Conservation (phyloP, 306 rosid species). For the Pachyrhizus erosus region DNA sequence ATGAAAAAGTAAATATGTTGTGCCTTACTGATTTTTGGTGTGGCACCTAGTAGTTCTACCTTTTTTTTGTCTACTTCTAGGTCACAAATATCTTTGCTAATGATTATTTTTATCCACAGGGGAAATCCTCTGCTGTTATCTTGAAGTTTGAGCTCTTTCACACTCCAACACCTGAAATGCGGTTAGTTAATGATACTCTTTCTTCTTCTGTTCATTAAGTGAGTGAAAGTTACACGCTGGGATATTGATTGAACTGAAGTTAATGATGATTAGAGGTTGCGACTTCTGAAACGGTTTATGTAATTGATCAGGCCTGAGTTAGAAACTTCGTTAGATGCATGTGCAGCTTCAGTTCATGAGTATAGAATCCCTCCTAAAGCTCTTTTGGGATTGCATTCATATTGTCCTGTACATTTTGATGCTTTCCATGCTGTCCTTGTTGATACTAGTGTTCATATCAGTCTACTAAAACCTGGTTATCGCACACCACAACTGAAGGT, state of each 20-base stretch:
- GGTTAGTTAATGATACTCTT: conserved; percentile 57
- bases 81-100: conserved; percentile 22
- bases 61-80: not conserved
- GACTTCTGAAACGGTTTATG: conserved; percentile 39
- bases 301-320: conserved; percentile 62
- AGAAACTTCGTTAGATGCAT: conserved; percentile 59
- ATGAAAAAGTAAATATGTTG: not conserved
- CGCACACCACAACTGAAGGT: conserved; percentile 54
- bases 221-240: conserved; percentile 24
- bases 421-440: conserved; percentile 80
- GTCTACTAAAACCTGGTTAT: conserved; percentile 64
- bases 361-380: conserved; percentile 87
- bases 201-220: not conserved
- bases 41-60: not conserved
- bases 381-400: conserved; percentile 84
- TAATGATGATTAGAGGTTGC: conserved; percentile 18
- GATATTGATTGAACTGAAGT: conserved; percentile 32
- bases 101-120: conserved; percentile 57
- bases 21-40: not conserved
- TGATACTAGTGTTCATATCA: conserved; percentile 80
- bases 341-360: conserved; percentile 79
- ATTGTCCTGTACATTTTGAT: conserved; percentile 88
- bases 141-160: conserved; percentile 91
- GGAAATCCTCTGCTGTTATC: conserved; percentile 65
- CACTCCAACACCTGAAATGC: conserved; percentile 59